Conservation (phyloP, 225 moss, liverwort and hornwort species). For the Climacium dendroides region DNA sequence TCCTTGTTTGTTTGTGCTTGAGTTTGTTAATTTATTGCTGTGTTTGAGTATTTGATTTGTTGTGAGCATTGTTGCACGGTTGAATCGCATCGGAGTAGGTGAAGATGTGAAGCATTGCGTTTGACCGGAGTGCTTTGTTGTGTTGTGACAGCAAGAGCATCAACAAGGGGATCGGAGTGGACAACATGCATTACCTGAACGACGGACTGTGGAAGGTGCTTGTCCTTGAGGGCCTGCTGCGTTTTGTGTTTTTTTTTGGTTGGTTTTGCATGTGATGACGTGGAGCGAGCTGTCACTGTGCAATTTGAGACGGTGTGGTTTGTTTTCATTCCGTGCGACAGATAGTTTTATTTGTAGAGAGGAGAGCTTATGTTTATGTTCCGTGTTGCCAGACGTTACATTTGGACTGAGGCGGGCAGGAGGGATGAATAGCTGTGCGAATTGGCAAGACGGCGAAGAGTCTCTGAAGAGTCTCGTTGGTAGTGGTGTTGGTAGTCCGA, state of each 20-base stretch:
- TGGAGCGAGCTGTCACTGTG: background rate
- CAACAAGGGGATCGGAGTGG: conserved; percentile 93
- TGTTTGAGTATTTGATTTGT: background rate
- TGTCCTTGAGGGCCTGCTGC: background rate
- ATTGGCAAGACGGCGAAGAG: background rate
- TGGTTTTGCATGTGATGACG: background rate
- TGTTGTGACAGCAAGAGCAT: conserved; percentile 49
- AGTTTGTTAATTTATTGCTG: background rate
- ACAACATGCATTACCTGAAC: conserved; percentile 95
- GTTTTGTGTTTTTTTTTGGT: background rate
- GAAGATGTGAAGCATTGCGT: background rate
- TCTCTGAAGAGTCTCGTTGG: background rate
- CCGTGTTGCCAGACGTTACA: conserved; percentile 40
- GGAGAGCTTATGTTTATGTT: background rate
- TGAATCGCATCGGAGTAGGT: background rate
- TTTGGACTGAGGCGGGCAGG: conserved; percentile 39
- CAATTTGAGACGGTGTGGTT: background rate
- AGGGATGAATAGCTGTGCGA: background rate
- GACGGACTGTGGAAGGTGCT: conserved; percentile 88
- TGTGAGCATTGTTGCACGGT: background rate
- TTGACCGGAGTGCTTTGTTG: background rate
- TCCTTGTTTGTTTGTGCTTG: background rate
- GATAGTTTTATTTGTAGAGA: background rate
- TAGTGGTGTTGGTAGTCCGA: background rate
- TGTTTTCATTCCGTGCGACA: background rate